These are phyloP conservation scores for Ogataea parapolymorpha DNA, from an alignment of 805 yeast species.

Conservation along the genomic window DNA sequence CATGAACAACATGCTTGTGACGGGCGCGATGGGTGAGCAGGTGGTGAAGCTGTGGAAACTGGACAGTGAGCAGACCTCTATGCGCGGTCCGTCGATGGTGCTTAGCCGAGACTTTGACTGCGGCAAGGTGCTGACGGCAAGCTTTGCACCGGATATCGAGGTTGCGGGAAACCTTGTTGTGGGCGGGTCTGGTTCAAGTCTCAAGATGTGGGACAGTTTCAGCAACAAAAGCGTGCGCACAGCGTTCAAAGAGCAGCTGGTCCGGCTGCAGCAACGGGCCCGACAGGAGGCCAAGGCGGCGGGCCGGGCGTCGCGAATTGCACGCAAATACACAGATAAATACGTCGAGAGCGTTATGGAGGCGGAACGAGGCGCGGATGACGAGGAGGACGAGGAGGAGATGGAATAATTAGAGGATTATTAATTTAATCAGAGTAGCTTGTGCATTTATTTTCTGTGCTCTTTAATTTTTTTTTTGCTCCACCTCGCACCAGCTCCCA, in stretches of 20 bases:
- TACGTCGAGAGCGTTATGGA: constrained; percentile 55
- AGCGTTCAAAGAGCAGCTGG: constrained; percentile 59
- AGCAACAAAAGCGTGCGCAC: constrained; percentile 75
- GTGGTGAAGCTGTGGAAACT: constrained; percentile 85
- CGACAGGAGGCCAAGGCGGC: constrained; percentile 49
- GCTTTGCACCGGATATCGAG: constrained; percentile 85
- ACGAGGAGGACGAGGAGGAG: constrained; percentile 48
- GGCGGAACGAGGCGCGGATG: constrained; percentile 63
- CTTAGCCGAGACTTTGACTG: constrained; percentile 89
- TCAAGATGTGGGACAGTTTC: constrained; percentile 92
- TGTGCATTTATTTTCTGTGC: too few relatives aligned
- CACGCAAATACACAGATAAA: constrained; percentile 60
- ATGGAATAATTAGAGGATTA: constrained; percentile 15
- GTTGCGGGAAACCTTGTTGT: constrained; percentile 73
- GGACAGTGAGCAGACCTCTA: constrained; percentile 15
- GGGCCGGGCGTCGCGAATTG: constrained; percentile 69
- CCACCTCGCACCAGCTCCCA: not conserved
- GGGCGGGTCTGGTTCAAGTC: constrained; percentile 82
- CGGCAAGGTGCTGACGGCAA: constrained; percentile 81
- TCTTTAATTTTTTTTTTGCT: too few relatives aligned
- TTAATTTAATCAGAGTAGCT: too few relatives aligned
- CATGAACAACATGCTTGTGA: constrained; percentile 70
- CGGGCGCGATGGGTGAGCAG: constrained; percentile 92
- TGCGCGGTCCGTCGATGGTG: constrained; percentile 70
- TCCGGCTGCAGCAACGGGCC: constrained; percentile 51